Evolutionary conservation across 176 grass and related monocot genomes (phyloP).

Genomic region (Carex pumila): DNA sequence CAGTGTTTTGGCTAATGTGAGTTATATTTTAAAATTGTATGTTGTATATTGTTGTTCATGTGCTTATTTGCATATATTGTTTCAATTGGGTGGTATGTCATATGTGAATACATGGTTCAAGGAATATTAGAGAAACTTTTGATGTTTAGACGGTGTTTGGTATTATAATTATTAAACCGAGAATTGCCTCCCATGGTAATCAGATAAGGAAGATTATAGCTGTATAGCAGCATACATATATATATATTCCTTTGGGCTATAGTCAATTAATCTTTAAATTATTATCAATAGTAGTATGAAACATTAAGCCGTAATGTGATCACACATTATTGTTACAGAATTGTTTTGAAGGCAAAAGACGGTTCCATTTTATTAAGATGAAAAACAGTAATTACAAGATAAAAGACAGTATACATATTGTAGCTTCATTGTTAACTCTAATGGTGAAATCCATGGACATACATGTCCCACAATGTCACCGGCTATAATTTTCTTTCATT

Average conservation of each 20-base stretch:
- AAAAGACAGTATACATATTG: not conserved
- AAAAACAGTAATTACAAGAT: not conserved
- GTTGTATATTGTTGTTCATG: not conserved
- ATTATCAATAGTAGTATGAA: not conserved
- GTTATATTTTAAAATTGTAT: not conserved
- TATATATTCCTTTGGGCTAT: not conserved
- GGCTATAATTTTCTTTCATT: not conserved
- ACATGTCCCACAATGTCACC: not conserved
- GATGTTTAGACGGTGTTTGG: not conserved
- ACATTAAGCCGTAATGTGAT: not conserved
- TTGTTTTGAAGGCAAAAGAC: not conserved
- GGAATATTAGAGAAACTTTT: not conserved
- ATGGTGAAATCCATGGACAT: not conserved
- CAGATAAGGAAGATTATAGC: not conserved
- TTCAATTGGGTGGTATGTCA: not conserved
- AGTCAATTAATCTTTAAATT: not conserved
- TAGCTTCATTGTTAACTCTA: not conserved
- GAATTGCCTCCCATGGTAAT: not conserved
- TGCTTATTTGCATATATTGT: not conserved
- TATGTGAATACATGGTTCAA: not conserved
- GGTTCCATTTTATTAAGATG: too few species aligned
- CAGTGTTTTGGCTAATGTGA: constrained; percentile 55
- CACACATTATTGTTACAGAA: not conserved
- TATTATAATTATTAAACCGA: not conserved
- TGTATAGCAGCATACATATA: not conserved